Evolutionary conservation across 305 asterid species (phyloP), one percentile per base, ranked within the genome.

Genomic region (Striga hermonthica): DNA sequence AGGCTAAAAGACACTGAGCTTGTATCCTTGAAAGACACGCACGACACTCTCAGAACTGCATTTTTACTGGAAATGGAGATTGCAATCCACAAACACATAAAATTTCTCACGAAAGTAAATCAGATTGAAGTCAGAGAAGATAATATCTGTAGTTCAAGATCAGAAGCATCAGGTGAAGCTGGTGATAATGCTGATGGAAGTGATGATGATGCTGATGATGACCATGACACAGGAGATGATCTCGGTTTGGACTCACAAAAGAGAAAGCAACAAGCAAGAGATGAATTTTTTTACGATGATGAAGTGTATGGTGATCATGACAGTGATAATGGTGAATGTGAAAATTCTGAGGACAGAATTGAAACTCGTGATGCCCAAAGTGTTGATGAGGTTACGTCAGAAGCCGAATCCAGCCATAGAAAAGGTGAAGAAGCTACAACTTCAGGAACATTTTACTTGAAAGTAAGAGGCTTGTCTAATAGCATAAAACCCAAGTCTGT

Each of bases 261-360:
- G 81, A 74, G 86, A 64, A 86, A 84, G 79, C 84, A 66, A 67
- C 98, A 88, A 78, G 74, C 81, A 28, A 68, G 82, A 0, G 96
- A 90, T 84, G 99, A 93, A 73, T 74, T 86, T 83, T 90, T 90
- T 60, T 93, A 93, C 64, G 95, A 83, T 4, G 91, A 86, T 63
- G 89, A 49, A 41, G 71, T 86, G 49, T 93, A 83, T 37, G 70
- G 5, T 70, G 85, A 72, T 63, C 80, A 74, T 36, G 87, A 64
- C 35, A 47, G 37, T 47, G 39, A 75, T 43, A 82, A 73, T 69
- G 87, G 72, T 72, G 83, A 69, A 55, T 48, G 41, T 38, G 82
- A 67, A 64, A 69, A 58, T 53, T 62, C 71, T 1, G 72, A 63
- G 6, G 45, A 73, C 8, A 39, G 61, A 5, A 80, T 2, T 22